Conservation (phyloP, 2,329 filamentous ascomycete genomes). For the Pseudonectria buxi region DNA sequence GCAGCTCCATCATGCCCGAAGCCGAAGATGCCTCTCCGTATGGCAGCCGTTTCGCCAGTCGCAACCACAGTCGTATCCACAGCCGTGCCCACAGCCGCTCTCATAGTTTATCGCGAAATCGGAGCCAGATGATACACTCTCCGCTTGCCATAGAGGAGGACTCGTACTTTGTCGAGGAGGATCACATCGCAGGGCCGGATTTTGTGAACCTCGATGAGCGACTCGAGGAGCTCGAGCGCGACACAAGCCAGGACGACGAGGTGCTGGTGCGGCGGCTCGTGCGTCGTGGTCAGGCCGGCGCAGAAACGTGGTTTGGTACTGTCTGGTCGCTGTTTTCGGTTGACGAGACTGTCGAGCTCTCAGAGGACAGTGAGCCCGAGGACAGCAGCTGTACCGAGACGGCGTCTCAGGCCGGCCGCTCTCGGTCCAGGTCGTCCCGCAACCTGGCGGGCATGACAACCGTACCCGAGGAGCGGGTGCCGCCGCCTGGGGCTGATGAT, state of each 20-base stretch:
- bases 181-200: constrained; percentile 46
- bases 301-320: constrained; percentile 53
- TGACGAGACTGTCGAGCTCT: constrained; percentile 51
- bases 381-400: constrained; percentile 24
- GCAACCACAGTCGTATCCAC: constrained; percentile 38
- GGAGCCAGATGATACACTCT: constrained; percentile 37
- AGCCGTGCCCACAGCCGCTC: constrained; percentile 26
- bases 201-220: constrained; percentile 57
- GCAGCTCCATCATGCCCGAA: constrained; percentile 34
- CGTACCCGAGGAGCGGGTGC: constrained; percentile 40
- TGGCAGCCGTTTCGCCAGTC: constrained; percentile 43
- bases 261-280: constrained; percentile 51
- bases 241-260: constrained; percentile 50
- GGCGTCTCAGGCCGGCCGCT: constrained; percentile 22
- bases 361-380: constrained; percentile 34
- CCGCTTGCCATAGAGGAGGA: constrained; percentile 12
- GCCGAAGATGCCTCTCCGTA: constrained; percentile 30
- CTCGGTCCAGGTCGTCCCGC: constrained; percentile 27
- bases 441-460: constrained; percentile 36
- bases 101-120: constrained; percentile 27
- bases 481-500: constrained; percentile 43
- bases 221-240: constrained; percentile 47
- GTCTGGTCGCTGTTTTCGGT: constrained; percentile 58
- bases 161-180: constrained; percentile 25
- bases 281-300: constrained; percentile 42